Percentiles rank a stretch among this genome's conserved stretches.
Conservation (phyloP, 73 alveolate genomes). For the Tetrahymena borealis region DNA sequence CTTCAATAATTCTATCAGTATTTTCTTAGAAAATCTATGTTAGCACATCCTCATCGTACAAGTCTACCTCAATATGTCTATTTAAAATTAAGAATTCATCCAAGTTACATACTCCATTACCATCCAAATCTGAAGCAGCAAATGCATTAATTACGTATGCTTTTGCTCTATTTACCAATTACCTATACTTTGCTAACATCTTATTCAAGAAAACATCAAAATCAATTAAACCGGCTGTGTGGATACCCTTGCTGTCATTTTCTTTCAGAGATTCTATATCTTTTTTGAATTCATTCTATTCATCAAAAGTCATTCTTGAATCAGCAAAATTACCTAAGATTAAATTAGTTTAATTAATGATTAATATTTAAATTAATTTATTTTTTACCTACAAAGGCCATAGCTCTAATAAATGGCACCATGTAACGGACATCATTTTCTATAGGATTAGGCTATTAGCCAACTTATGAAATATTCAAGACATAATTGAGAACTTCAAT, state of each 20-base stretch:
- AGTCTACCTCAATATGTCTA: slow-evolving; percentile 42
- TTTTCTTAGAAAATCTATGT: slow-evolving; percentile 28
- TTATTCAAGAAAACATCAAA: slow-evolving; percentile 33
- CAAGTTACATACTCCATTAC: slow-evolving; percentile 38
- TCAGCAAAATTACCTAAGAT: slow-evolving; percentile 30
- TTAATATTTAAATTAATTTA: not conserved
- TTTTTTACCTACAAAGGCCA: not conserved
- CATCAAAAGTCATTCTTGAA: slow-evolving; percentile 41
- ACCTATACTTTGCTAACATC: slow-evolving; percentile 34
- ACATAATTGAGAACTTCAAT: slow-evolving; percentile 35
- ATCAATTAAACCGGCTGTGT: slow-evolving; percentile 8
- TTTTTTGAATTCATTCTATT: slow-evolving; percentile 28
- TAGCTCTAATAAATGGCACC: slow-evolving; percentile 35
- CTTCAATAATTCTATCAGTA: slow-evolving; percentile 23
- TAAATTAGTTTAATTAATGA: not conserved
- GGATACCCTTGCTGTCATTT: slow-evolving; percentile 6
- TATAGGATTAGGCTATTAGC: not conserved
- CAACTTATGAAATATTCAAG: slow-evolving; percentile 6
- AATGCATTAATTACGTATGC: slow-evolving; percentile 41
- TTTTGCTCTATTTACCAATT: slow-evolving; percentile 32
- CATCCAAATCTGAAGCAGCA: slow-evolving; percentile 49
- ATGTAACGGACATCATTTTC: slow-evolving; percentile 23
- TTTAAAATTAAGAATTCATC: slow-evolving; percentile 34
- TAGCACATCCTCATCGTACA: slow-evolving; percentile 9
- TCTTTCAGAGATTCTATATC: slow-evolving; percentile 36